Percentiles rank a stretch among this genome's conserved stretches.
These are phyloP conservation scores for Selaginella moellendorffii DNA, from an alignment of 75 land plant genomes.

Conservation along the genomic window DNA sequence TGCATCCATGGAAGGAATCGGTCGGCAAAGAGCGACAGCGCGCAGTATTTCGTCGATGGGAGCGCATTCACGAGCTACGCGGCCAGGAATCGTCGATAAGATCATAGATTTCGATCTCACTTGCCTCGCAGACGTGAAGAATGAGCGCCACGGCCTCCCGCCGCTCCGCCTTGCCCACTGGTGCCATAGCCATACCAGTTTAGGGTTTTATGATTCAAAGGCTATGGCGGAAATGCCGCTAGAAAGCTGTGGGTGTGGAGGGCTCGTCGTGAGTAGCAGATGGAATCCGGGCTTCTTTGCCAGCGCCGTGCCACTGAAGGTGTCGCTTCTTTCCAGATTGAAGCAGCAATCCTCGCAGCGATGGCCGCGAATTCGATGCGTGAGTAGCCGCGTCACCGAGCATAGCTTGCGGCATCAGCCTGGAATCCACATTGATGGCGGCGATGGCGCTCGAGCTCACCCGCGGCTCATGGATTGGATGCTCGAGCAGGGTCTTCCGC, in stretches of 20 bases:
- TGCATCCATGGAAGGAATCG: conserved; percentile 2
- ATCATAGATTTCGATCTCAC: background rate
- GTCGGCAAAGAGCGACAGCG: conserved; percentile 4
- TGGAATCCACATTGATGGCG: conserved; percentile 10
- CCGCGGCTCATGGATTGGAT: conserved; percentile 78
- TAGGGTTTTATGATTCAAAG: no score
- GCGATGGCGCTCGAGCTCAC: no score
- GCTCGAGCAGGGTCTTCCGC: conserved; percentile 69
- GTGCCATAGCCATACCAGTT: no score
- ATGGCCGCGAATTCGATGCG: background rate
- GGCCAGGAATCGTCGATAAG: background rate
- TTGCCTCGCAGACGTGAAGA: conserved; percentile 3
- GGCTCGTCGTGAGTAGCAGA: no score
- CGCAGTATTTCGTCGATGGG: background rate
- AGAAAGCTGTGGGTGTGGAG: no score
- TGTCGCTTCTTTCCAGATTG: background rate
- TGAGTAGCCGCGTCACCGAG: background rate
- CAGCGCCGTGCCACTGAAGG: background rate
- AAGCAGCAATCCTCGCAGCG: background rate
- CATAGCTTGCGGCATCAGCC: background rate
- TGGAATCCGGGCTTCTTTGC: no score
- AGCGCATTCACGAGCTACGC: background rate
- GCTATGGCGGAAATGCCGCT: no score
- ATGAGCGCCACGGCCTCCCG: conserved; percentile 4
- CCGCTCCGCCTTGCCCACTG: conserved; percentile 1